phyloP scores from a whole-genome alignment of 441 rosid genomes.

The Viola pubescens region DNA sequence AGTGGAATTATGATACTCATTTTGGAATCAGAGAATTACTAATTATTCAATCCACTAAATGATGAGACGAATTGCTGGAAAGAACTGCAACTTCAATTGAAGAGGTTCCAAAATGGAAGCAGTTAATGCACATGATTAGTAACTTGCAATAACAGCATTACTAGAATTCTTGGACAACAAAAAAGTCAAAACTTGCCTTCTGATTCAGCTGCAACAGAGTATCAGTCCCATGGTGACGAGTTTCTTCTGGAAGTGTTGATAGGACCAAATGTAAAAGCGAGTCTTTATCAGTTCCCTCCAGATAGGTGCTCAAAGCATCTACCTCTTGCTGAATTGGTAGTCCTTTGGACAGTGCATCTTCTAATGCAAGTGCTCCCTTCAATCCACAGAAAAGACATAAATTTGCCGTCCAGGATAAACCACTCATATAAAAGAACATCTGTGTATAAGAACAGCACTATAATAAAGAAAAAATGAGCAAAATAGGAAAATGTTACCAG shows the following conservation, averaged over 20 bases:
- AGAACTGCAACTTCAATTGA: too few species aligned
- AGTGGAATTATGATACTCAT: not conserved
- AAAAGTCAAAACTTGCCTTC: constrained; percentile 40
- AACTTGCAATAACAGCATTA: too few species aligned
- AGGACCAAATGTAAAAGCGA: constrained; percentile 70
- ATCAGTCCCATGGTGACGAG: constrained; percentile 61
- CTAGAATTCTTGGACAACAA: not conserved
- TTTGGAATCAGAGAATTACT: not conserved
- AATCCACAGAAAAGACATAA: constrained; percentile 21
- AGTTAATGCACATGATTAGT: constrained; percentile 1
- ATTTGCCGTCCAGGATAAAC: constrained; percentile 14
- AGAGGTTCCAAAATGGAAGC: constrained; percentile 2
- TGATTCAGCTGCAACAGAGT: constrained; percentile 67
- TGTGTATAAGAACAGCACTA: not conserved
- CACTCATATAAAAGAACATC: constrained; percentile 5
- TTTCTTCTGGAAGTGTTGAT: constrained; percentile 88
- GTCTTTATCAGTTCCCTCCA: constrained; percentile 68
- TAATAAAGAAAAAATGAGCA: not conserved
- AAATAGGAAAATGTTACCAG: constrained; percentile 39
- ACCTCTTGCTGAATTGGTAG: constrained; percentile 81
- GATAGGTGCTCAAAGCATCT: constrained; percentile 46
- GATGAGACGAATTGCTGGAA: too few species aligned
- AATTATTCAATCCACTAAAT: constrained; percentile 1
- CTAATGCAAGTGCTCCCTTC: constrained; percentile 85
- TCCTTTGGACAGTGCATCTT: constrained; percentile 88